phyloP scores from a whole-genome alignment of 352 stramenopile species.

The Phytophthora constricta region DNA sequence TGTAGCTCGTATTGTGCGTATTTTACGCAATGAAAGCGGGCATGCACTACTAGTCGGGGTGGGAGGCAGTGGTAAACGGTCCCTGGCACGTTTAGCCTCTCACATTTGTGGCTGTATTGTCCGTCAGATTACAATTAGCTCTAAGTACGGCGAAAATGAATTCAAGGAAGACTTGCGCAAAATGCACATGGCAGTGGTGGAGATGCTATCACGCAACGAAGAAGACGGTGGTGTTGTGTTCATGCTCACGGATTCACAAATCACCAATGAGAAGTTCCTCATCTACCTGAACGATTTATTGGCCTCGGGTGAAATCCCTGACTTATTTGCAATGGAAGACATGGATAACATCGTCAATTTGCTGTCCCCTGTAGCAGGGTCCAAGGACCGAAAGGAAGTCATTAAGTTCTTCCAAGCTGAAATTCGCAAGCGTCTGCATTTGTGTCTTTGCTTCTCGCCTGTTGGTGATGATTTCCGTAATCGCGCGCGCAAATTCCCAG shows the following conservation, averaged over 20 bases:
- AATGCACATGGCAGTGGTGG: conserved; percentile 94
- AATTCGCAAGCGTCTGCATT: conserved; percentile 95
- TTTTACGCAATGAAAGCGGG: conserved; percentile 89
- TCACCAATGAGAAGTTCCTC: conserved; percentile 97
- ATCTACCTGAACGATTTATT: conserved; percentile 97
- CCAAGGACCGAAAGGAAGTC: conserved; percentile 92
- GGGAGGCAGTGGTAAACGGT: conserved; percentile 94
- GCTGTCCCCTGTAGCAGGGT: conserved; percentile 69
- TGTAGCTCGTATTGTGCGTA: conserved; percentile 94
- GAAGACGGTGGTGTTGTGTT: conserved; percentile 93
- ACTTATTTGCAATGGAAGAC: conserved; percentile 95
- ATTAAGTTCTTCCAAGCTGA: conserved; percentile 95
- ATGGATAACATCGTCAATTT: conserved; percentile 94
- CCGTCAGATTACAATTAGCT: conserved; percentile 94
- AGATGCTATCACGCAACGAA: conserved; percentile 89
- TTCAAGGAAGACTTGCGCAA: conserved; percentile 97
- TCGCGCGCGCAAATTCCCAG: conserved; percentile 94
- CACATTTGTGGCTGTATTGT: conserved; percentile 94
- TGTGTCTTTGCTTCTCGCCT: conserved; percentile 95
- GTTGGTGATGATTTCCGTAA: conserved; percentile 96
- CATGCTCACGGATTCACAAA: conserved; percentile 95
- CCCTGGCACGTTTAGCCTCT: conserved; percentile 91
- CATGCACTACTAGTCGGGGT: conserved; percentile 96
- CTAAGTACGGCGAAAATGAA: conserved; percentile 95
- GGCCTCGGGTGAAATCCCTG: conserved; percentile 93